phyloP scores from a whole-genome alignment of 805 yeast genomes.

The Metahyphopichia silvanorum region DNA sequence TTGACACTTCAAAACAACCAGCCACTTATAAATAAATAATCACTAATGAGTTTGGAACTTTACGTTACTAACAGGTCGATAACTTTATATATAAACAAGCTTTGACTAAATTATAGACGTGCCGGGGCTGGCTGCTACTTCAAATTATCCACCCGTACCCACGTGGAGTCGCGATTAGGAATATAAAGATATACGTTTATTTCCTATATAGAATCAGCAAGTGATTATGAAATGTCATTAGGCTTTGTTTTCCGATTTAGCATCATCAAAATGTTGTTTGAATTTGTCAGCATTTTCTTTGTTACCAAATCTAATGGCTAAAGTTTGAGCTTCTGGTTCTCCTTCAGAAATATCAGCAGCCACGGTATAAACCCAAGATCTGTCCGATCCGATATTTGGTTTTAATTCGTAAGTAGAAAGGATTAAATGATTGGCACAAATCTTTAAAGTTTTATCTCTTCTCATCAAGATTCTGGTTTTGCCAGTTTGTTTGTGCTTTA shows the following conservation, averaged over 20 bases:
- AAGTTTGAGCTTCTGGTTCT: slow-evolving; percentile 90
- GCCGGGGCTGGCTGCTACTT: too few species aligned
- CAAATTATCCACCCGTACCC: too few species aligned
- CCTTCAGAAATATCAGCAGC: slow-evolving; percentile 95
- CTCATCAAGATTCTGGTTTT: slow-evolving; percentile 95
- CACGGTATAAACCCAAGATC: slow-evolving; percentile 97
- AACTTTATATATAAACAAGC: too few species aligned
- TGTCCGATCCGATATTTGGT: slow-evolving; percentile 94
- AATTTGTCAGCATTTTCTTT: slow-evolving; percentile 93
- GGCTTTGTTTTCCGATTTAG: slow-evolving; percentile 49
- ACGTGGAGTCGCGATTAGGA: too few species aligned
- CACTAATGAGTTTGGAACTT: too few species aligned
- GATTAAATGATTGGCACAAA: slow-evolving; percentile 95
- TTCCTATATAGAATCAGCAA: too few species aligned
- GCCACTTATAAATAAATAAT: too few species aligned
- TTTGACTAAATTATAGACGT: too few species aligned
- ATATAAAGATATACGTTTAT: too few species aligned
- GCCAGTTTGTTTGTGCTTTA: slow-evolving; percentile 77
- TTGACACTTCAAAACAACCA: too few species aligned
- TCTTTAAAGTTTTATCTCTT: slow-evolving; percentile 97
- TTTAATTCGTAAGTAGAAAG: slow-evolving; percentile 77
- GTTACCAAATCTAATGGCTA: slow-evolving; percentile 92
- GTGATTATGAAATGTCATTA: too few species aligned
- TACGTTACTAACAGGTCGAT: too few species aligned
- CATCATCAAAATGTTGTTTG: slow-evolving; percentile 87